Conservation (phyloP, 1,139 yeast genomes). For the Hemisphaericaspora xylofermentans region DNA sequence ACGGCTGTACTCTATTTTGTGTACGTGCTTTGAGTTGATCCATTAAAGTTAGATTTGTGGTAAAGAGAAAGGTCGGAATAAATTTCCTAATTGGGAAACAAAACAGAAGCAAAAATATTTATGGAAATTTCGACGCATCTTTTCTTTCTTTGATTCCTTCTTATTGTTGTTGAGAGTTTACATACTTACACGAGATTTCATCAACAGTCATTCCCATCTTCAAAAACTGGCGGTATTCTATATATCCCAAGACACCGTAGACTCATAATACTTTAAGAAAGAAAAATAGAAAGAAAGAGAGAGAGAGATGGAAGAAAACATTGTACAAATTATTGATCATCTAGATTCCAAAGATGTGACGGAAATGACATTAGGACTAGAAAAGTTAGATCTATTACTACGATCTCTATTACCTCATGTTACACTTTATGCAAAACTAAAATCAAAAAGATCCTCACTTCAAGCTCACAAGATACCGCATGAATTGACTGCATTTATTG, state of each 20-base stretch:
- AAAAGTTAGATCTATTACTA: constrained; percentile 19
- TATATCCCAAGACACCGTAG: no score
- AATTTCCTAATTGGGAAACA: not conserved
- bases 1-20: no score
- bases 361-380: constrained; percentile 15
- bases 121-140: not conserved
- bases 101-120: not conserved
- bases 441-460: constrained; percentile 3
- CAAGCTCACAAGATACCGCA: constrained; percentile 11
- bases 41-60: no score
- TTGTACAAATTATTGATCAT: constrained; percentile 5
- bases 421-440: constrained; percentile 17
- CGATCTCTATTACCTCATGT: constrained; percentile 27
- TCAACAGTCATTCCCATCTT: no score
- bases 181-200: no score
- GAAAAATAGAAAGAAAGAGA: no score
- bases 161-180: no score
- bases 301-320: constrained; percentile 7
- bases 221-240: no score
- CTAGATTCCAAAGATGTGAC: constrained; percentile 1
- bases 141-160: no score
- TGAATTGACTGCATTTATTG: constrained; percentile 36
- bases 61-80: not conserved
- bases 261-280: not conserved
- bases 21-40: no score